Percentiles rank a stretch among this genome's conserved stretches.
These are phyloP conservation scores for Neonectria sp. DNA, from an alignment of 2,329 filamentous ascomycete genomes.

Conservation along the genomic window DNA sequence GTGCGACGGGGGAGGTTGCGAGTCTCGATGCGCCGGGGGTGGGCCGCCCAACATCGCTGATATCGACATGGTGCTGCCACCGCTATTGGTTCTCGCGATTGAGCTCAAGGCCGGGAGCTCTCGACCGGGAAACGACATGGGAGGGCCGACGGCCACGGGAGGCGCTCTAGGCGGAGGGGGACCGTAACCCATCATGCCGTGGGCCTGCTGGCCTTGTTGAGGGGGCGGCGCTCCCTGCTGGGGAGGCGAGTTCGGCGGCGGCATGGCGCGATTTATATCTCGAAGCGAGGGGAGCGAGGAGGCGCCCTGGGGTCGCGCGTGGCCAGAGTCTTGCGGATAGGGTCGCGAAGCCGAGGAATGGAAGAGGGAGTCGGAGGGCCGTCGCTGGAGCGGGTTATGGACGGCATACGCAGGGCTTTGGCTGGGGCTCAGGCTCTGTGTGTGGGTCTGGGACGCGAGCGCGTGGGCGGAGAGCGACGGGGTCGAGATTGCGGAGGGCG, in stretches of 20 bases:
- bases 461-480: conserved; percentile 40
- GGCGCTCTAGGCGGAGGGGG: conserved; percentile 64
- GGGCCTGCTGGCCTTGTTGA: conserved; percentile 48
- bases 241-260: conserved; percentile 62
- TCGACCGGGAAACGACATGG: conserved; percentile 64
- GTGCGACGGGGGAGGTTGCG: conserved; percentile 56
- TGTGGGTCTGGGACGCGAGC: conserved; percentile 37
- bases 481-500: conserved; percentile 29
- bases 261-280: conserved; percentile 60
- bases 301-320: conserved; percentile 61
- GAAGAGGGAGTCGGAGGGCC: conserved; percentile 61
- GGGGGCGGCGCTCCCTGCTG: conserved; percentile 52
- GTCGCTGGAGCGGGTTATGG: conserved; percentile 51
- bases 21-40: conserved; percentile 59
- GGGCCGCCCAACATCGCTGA: conserved; percentile 72
- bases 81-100: conserved; percentile 62
- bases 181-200: conserved; percentile 57
- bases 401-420: conserved; percentile 50
- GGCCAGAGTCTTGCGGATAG: conserved; percentile 52
- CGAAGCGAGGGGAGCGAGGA: conserved; percentile 59
- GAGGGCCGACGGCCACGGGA: conserved; percentile 59
- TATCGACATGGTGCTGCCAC: conserved; percentile 73
- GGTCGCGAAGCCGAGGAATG: conserved; percentile 53
- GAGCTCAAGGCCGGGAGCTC: conserved; percentile 67
- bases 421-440: conserved; percentile 43